Evolutionary conservation across 1,284 basidiomycete genomes (phyloP), one percentile per base, ranked within the genome.

Genomic region (Ganoderma multipileum): DNA sequence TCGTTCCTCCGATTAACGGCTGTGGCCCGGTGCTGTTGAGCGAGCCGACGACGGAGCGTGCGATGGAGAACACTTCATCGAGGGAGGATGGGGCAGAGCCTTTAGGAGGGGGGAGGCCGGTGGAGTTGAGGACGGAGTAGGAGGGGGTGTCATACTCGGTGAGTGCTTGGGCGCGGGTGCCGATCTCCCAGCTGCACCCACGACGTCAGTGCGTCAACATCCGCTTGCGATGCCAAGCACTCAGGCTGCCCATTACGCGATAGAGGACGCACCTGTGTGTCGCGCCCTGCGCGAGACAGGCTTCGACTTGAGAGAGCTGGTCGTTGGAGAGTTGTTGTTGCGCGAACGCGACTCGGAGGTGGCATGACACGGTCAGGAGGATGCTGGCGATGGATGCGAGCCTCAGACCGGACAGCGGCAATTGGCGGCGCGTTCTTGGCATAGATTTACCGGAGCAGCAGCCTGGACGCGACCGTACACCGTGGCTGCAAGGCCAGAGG

Each of bases 181-280:
- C 94, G 58, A 94, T 84, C 77, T 95, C 94, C 94, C 94, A 95
- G 75, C 92, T 94, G 59, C 52, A 2, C 36, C n/a, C 12, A 8
- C 28, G 60, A 44, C 18, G 61, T 33, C 30, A 33, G 33, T 33
- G n/a, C n/a, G n/a, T n/a, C n/a, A n/a, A 7, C 18, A 8, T 16
- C 39, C 33, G 47, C n/a, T 20, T 8, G 28, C 28, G 26, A 14
- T 39, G 33, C 33, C 33, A 33, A 33, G 33, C 3, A n/a, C n/a
- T n/a, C n/a, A 33, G 33, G 33, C n/a, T n/a, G n/a, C n/a, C 18
- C 52, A 30, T 52, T 14, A 20, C 28, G 26, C 1, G 6, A n/a
- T 28, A 38, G 38, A 23, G 23, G 14, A 70, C 81, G 68, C 64
- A 87, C 88, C 86, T 89, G 62, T 82, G 77, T 52, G 77, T 79